These are phyloP conservation scores for Gossypium laxum DNA, from an alignment of 441 rosid species.

Conservation along the genomic window DNA sequence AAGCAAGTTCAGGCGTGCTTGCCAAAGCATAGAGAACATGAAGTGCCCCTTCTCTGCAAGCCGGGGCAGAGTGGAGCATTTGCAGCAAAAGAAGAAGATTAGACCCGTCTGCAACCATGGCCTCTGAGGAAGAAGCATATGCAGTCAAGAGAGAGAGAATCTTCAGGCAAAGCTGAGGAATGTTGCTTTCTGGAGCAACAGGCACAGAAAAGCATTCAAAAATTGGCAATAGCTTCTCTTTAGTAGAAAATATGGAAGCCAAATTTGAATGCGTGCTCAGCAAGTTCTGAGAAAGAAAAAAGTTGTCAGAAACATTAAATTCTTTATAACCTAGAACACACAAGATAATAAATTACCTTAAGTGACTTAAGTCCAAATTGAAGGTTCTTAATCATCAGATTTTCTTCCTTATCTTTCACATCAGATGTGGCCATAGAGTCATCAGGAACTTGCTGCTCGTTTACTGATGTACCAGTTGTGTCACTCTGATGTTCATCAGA, in stretches of 20 bases:
- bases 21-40: slow-evolving; percentile 99
- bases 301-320: slow-evolving; percentile 23
- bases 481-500: slow-evolving; percentile 30
- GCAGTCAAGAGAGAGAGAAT: slow-evolving; percentile 86
- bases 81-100: slow-evolving; percentile 77
- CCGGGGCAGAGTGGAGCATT: slow-evolving; percentile 88
- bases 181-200: slow-evolving; percentile 63
- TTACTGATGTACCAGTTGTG: slow-evolving; percentile 28
- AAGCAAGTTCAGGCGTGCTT: slow-evolving; percentile 87
- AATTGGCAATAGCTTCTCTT: slow-evolving; percentile 85
- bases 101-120: slow-evolving; percentile 98
- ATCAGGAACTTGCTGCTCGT: slow-evolving; percentile 33
- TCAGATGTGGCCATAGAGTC: slow-evolving; percentile 34
- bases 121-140: slow-evolving; percentile 92
- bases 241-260: slow-evolving; percentile 82
- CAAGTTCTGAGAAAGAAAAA: slow-evolving; percentile 48
- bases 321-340: slow-evolving; percentile 11
- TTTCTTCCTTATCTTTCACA: slow-evolving; percentile 44
- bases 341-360: slow-evolving; percentile 41
- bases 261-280: slow-evolving; percentile 72
- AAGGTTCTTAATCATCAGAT: slow-evolving; percentile 48
- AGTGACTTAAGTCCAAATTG: slow-evolving; percentile 77
- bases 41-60: slow-evolving; percentile 88
- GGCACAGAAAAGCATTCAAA: slow-evolving; percentile 85
- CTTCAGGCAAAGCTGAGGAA: slow-evolving; percentile 81